A percentile compares a stretch with the other conserved stretches of the same genome.
These are phyloP conservation scores for Sclerotinia nivalis DNA, from an alignment of 2,329 filamentous ascomycete genomes.

Conservation along the genomic window DNA sequence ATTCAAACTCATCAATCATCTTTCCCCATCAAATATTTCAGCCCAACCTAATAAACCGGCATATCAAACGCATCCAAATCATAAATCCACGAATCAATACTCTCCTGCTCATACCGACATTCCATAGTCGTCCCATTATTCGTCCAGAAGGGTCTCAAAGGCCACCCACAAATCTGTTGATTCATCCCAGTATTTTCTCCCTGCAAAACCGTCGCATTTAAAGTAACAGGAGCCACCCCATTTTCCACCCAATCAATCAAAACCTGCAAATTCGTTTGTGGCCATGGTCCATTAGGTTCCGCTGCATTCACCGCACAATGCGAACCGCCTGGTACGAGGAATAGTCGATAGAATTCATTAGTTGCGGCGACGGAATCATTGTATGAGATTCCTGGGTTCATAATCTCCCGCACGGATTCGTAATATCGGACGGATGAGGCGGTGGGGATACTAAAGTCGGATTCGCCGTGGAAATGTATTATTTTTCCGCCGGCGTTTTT, in stretches of 20 bases:
- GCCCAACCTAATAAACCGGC: conserved; percentile 26
- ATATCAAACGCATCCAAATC: conserved; percentile 31
- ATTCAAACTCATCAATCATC: neutral
- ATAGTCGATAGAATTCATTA: conserved; percentile 56
- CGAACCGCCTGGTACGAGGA: conserved; percentile 54
- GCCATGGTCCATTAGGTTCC: conserved; percentile 42
- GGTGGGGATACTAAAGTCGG: conserved; percentile 53
- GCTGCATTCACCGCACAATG: conserved; percentile 51
- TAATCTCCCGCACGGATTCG: conserved; percentile 52
- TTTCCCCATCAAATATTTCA: too few species aligned
- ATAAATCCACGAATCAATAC: conserved; percentile 40
- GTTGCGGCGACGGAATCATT: conserved; percentile 46
- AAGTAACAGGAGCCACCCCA: conserved; percentile 44
- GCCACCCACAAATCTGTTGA: conserved; percentile 46
- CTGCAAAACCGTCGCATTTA: conserved; percentile 44
- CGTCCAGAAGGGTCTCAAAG: conserved; percentile 41
- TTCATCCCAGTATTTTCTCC: conserved; percentile 42
- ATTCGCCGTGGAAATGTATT: conserved; percentile 60
- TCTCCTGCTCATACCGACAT: conserved; percentile 37
- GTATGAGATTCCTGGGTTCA: conserved; percentile 48
- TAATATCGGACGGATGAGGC: conserved; percentile 57
- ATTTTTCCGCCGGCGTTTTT: conserved; percentile 54
- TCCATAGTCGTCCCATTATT: conserved; percentile 33
- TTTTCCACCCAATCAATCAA: conserved; percentile 71
- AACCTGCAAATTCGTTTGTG: conserved; percentile 64